Conservation (phyloP, 2,329 filamentous ascomycete species). For the Pseudopyricularia javanii region DNA sequence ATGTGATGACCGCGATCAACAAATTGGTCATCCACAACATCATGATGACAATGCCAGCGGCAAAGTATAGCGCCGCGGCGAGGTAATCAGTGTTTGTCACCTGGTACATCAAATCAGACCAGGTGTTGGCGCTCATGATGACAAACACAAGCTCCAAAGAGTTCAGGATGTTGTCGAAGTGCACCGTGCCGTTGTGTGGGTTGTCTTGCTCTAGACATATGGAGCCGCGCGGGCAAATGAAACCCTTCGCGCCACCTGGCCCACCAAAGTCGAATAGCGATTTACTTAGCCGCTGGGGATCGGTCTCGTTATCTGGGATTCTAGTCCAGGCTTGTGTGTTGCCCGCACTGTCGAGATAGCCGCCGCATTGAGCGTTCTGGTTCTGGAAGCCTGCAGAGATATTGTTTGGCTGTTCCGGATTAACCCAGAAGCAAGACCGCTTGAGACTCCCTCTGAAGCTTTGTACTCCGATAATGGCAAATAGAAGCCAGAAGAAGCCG, state of each 20-base stretch:
- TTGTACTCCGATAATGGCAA: conserved; percentile 92
- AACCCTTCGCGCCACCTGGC: conserved; percentile 59
- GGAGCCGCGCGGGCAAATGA: conserved; percentile 73
- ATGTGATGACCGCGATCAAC: conserved; percentile 91
- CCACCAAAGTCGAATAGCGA: background rate
- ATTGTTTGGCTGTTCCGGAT: conserved; percentile 45
- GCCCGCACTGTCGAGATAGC: conserved; percentile 50
- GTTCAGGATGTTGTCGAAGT: conserved; percentile 88
- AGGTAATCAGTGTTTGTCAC: conserved; percentile 88
- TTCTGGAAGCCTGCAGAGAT: conserved; percentile 47
- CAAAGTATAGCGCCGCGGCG: conserved; percentile 67
- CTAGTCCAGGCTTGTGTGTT: conserved; percentile 48
- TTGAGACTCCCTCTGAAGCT: conserved; percentile 81
- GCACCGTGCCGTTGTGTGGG: conserved; percentile 76
- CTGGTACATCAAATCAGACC: conserved; percentile 87
- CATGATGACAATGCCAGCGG: conserved; percentile 71
- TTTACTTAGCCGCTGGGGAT: background rate
- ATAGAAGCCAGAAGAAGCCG: conserved; percentile 93
- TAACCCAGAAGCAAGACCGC: conserved; percentile 68
- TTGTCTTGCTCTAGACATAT: conserved; percentile 68
- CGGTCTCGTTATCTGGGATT: conserved; percentile 21
- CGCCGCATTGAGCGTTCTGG: conserved; percentile 71
- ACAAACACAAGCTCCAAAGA: conserved; percentile 93
- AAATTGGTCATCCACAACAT: conserved; percentile 95
- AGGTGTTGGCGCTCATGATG: conserved; percentile 97